These are phyloP conservation scores for Fusarium chlamydosporum DNA, from an alignment of 2,329 filamentous ascomycete species.

Conservation along the genomic window DNA sequence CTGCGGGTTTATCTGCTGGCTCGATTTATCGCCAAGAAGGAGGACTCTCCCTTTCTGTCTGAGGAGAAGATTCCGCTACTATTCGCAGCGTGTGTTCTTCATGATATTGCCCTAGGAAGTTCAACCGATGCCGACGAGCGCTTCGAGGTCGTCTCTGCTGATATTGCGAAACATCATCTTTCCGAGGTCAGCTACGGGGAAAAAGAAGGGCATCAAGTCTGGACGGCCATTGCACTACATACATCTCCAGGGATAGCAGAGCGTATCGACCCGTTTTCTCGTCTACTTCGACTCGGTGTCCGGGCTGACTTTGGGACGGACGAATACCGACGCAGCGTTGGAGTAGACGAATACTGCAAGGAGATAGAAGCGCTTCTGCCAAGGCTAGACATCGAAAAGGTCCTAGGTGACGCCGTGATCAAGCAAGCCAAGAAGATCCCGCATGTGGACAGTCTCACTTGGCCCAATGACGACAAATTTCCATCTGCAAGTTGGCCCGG, in stretches of 20 bases:
- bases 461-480: conserved; percentile 49
- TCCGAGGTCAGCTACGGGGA: conserved; percentile 46
- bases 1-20: conserved; percentile 51
- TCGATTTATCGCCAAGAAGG: conserved; percentile 43
- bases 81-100: conserved; percentile 56
- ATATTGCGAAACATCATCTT: conserved; percentile 52
- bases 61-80: conserved; percentile 43
- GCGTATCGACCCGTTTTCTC: conserved; percentile 53
- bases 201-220: conserved; percentile 51
- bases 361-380: conserved; percentile 48
- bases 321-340: conserved; percentile 23
- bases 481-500: conserved; percentile 53
- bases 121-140: conserved; percentile 51
- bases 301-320: conserved; percentile 52
- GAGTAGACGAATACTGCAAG: conserved; percentile 16
- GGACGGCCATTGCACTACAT: conserved; percentile 56
- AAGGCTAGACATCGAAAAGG: conserved; percentile 47
- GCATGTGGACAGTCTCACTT: conserved; percentile 46
- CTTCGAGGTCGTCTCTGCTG: conserved; percentile 56
- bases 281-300: conserved; percentile 53
- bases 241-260: conserved; percentile 56
- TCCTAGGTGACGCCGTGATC: conserved; percentile 50
- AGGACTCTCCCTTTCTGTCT: conserved; percentile 26
- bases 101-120: conserved; percentile 56
- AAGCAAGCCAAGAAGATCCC: conserved; percentile 46